Evolutionary conservation across 2,329 filamentous ascomycete genomes (phyloP).

Genomic region (Botrytis fragariae): DNA sequence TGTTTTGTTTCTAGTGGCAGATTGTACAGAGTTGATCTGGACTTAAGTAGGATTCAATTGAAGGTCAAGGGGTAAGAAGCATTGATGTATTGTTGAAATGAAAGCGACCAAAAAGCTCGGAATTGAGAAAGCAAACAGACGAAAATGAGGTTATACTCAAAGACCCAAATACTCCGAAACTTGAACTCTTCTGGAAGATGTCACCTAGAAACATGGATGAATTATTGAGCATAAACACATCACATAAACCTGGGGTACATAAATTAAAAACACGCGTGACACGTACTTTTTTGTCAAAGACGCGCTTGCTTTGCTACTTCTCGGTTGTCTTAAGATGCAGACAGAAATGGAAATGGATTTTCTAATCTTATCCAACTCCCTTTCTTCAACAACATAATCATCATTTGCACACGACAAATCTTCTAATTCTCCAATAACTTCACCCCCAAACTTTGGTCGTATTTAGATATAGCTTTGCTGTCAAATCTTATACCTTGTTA

Average conservation of each 20-base stretch:
- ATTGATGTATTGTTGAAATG: background rate
- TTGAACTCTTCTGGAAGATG: background rate
- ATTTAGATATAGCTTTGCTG: background rate
- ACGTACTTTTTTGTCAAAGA: background rate
- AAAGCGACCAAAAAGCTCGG: background rate
- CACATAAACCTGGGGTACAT: slow-evolving; percentile 5
- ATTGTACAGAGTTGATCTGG: background rate
- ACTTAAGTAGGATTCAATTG: background rate
- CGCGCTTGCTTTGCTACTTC: slow-evolving; percentile 2
- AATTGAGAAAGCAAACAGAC: background rate
- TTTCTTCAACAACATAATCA: background rate
- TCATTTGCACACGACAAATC: slow-evolving; percentile 1
- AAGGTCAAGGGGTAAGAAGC: background rate
- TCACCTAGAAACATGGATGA: background rate
- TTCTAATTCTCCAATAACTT: background rate
- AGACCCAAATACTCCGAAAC: background rate
- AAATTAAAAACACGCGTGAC: background rate
- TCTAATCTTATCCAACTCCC: slow-evolving; percentile 6
- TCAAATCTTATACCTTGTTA: background rate
- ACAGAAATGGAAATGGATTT: background rate
- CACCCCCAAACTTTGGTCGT: background rate
- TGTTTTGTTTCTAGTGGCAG: background rate
- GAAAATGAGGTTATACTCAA: background rate
- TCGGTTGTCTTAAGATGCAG: slow-evolving; percentile 1
- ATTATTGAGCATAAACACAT: background rate